These are phyloP conservation scores for Chalciporus sp. DNA, from an alignment of 1,284 basidiomycete species.

Conservation along the genomic window DNA sequence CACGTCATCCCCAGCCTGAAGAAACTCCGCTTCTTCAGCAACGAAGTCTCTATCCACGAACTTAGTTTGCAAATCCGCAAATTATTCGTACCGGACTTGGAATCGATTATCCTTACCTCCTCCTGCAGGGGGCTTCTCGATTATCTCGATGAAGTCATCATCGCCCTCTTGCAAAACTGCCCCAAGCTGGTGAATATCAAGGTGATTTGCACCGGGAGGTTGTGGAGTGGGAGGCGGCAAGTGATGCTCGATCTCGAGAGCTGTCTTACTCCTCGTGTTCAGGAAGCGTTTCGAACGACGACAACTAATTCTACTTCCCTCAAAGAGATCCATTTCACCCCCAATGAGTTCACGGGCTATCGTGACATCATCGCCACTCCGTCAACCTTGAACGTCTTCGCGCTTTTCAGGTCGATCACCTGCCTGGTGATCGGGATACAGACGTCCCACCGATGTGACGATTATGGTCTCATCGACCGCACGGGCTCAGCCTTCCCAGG, in stretches of 20 bases:
- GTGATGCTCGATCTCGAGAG: neutral
- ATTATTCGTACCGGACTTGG: neutral
- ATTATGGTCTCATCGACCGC: neutral
- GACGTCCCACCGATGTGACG: neutral
- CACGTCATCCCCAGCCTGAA: neutral
- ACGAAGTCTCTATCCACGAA: neutral
- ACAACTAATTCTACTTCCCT: neutral
- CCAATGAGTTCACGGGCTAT: neutral
- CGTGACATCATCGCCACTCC: neutral
- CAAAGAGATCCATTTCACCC: neutral
- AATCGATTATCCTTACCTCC: neutral
- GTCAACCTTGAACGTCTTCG: neutral
- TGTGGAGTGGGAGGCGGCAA: neutral
- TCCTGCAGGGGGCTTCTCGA: neutral
- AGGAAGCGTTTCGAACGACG: neutral
- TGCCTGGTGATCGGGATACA: neutral
- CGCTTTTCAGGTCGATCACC: neutral
- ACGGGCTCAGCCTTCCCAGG: neutral
- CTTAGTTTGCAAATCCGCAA: neutral
- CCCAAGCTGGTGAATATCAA: neutral
- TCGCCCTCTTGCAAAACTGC: neutral
- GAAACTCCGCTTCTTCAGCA: neutral
- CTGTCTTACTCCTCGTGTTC: neutral
- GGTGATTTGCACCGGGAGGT: neutral
- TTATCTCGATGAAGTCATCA: neutral